These are phyloP conservation scores for Cladosporium sp. DNA, from an alignment of 2,329 filamentous ascomycete genomes.

Conservation along the genomic window DNA sequence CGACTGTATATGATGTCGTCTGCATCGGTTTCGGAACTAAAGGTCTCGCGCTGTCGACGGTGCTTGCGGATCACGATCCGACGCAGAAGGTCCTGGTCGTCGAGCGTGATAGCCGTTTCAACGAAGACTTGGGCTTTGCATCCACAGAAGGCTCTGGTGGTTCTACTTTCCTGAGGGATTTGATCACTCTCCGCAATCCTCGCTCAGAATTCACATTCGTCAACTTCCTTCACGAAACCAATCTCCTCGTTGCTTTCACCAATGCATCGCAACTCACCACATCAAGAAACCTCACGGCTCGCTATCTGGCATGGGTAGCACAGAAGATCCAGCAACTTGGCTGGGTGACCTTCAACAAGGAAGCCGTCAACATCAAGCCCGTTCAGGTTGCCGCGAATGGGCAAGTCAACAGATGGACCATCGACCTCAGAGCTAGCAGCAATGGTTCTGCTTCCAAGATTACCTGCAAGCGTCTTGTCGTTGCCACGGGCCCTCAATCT, in stretches of 20 bases:
- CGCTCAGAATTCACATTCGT: constrained; percentile 27
- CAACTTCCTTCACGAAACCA: constrained; percentile 26
- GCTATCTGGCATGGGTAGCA: constrained; percentile 27
- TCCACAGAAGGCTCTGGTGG: constrained; percentile 20
- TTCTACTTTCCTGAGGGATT: constrained; percentile 24
- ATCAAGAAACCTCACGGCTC: constrained; percentile 20
- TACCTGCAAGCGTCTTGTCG: constrained; percentile 19
- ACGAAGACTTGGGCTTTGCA: constrained; percentile 18
- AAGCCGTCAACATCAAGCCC: constrained; percentile 19
- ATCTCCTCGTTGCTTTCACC: constrained; percentile 24
- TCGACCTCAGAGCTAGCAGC: constrained; percentile 16
- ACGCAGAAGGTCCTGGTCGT: constrained; percentile 20
- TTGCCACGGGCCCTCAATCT: constrained; percentile 21
- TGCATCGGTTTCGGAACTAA: constrained; percentile 24
- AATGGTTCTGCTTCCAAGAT: constrained; percentile 16
- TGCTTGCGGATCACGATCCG: constrained; percentile 19
- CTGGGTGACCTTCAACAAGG: constrained; percentile 24
- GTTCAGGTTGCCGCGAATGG: constrained; percentile 11
- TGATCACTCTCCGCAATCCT: constrained; percentile 27
- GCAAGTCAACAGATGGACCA: constrained; percentile 18
- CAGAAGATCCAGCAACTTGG: constrained; percentile 19
- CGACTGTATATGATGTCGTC: constrained; percentile 21
- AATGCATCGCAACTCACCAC: constrained; percentile 26
- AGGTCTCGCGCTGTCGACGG: constrained; percentile 21
- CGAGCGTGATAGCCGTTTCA: constrained; percentile 19